Base-by-base conservation (phyloP, 2,329 filamentous ascomycete genomes). In the Colletotrichum abscissum region DNA sequence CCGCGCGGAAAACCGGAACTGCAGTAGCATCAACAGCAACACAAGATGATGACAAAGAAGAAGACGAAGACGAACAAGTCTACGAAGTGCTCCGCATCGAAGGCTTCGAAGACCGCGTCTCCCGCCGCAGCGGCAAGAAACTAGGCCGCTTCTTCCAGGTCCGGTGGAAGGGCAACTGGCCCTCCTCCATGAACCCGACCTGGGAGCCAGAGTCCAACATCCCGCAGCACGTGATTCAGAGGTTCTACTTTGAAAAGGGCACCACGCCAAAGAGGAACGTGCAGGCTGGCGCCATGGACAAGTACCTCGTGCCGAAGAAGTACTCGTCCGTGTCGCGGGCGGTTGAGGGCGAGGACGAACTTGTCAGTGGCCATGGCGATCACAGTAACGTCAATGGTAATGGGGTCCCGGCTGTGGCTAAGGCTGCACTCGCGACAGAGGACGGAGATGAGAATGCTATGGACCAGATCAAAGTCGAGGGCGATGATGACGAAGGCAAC, bases 181-280 rank as follows among this genome's bases (percentile, higher is more conserved):
- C 89, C 0, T 79, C 83, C 0, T 86, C 86, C 9, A 84, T 90
- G 76, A 90, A 91, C 67, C 87, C 88, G 0, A 88, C 88, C 0
- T 91, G 89, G 89, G 89, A 91, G 76, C 89, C 88, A 0, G 85
- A 87, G 74, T 83, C 84, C 4, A 89, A 90, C 65, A 84, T 91
- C 2, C 79, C 86, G 0, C 69, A 77, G 0, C 71, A 71, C 0
- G 76, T 90, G 52, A 80, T 89, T 1, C 80, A 78, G 7, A 80
- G 79, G 2, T 91, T 86, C 69, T 74, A 84, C 5, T 71, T 80
- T 9, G 83, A 82, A 62, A 49, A 49, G 7, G 42, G 42, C 42
- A 49, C 42, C 75, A 76, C 14, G 14, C 66, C 57, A 3, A 80
- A 76, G 24, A 55, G 54, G 11, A 57, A n/a, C 33, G 9, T 19